phyloP scores from a whole-genome alignment of 305 asterid genomes.

The Salvia sclarea region DNA sequence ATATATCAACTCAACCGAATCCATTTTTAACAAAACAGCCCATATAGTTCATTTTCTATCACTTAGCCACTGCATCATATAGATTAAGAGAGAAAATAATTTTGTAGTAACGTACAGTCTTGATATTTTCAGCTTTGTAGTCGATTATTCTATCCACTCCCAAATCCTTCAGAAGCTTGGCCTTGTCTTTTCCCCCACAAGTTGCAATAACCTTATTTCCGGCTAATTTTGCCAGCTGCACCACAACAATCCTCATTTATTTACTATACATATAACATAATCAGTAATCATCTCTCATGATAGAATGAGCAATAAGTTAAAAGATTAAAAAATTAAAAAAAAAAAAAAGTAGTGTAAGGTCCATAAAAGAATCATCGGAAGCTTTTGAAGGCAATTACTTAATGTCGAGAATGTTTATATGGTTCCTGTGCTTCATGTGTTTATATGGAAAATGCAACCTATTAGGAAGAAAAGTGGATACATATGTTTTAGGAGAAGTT shows the following conservation, averaged over 20 bases:
- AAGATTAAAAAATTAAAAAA: too few relatives aligned
- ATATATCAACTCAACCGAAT: conserved; percentile 11
- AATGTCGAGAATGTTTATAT: neutral
- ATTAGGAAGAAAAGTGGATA: neutral
- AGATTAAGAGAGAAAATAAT: neutral
- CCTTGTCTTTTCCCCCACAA: conserved; percentile 95
- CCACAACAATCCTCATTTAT: conserved; percentile 30
- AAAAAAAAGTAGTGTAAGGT: neutral
- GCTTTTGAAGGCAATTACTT: conserved; percentile 6
- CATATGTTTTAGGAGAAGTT: neutral
- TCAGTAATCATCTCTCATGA: neutral
- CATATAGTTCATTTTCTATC: conserved; percentile 21
- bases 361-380: conserved; percentile 11
- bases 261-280: conserved; percentile 8
- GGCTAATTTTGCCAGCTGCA: conserved; percentile 92
- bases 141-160: conserved; percentile 92
- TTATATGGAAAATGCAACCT: neutral
- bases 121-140: conserved; percentile 76
- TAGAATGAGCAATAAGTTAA: neutral
- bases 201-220: conserved; percentile 93
- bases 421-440: neutral
- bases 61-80: conserved; percentile 8
- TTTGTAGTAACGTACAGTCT: conserved; percentile 53
- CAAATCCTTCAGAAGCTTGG: conserved; percentile 77
- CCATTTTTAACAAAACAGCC: conserved; percentile 2